Base-by-base conservation (phyloP, 495 filamentous ascomycete genomes). In the Evansstolkia leycettana region DNA sequence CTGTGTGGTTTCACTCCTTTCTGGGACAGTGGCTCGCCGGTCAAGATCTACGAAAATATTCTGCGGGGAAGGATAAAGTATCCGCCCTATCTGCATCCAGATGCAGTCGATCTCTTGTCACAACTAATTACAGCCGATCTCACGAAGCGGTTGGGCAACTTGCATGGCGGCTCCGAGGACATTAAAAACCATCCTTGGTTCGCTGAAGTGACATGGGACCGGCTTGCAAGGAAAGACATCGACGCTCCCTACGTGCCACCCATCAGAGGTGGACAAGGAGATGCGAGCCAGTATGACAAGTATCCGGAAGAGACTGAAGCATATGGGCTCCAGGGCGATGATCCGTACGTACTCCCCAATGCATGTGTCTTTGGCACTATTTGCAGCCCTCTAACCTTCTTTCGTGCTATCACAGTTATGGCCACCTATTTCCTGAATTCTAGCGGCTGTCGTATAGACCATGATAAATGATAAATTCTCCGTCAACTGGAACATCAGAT, bases 31-130 rank as follows among this genome's bases (percentile, higher is more conserved):
- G 90, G 89, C 23, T 93, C 84, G 4, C 87, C 90, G 1, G 93
- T 96, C 71, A 95, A 94, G 63, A 98, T 98, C 46, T 98, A 98
- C 58, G 89, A 96, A 66, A 98, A 98, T 55, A 96, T 98, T 47
- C 68, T 96, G 36, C 82, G 80, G 38, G 90, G 89, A 31, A 78
- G 77, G 47, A 78, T 96, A 53, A 96, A 93, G 64, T 98, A 94
- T 51, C 90, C 90, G 36, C 78, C 84, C 15, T 96, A 95, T 51
- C 82, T 98, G 50, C 81, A 94, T 52, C 79, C 82, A 5, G 92
- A 96, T 54, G 90, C 89, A 1, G 84, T 93, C 50, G 78, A 95
- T 57, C 69, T 98, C 36, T 77, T 98, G 1, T 77, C 88, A 43
- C 79, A 84, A 48, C 69, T 98, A 42, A 96, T 98, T 61, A 98